Conservation (phyloP, 2,329 filamentous ascomycete species). For the Neofusicoccum kwambonambiense region DNA sequence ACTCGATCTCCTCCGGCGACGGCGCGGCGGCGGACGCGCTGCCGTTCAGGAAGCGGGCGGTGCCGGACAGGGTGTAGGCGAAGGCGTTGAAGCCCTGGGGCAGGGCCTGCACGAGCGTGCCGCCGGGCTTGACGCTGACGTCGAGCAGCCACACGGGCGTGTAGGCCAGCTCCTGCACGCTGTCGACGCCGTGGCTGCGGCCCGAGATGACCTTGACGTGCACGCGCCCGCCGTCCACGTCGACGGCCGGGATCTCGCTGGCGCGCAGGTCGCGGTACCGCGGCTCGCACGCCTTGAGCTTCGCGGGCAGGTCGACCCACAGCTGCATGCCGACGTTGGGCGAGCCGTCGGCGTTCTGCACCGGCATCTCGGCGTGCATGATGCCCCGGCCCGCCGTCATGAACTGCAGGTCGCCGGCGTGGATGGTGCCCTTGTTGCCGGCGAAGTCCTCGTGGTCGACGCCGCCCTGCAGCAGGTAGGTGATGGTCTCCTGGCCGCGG, state of each 20-base stretch:
- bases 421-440: conserved; percentile 79
- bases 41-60: conserved; percentile 60
- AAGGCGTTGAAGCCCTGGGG: conserved; percentile 88
- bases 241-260: conserved; percentile 74
- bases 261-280: conserved; percentile 84
- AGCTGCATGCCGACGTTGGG: conserved; percentile 87
- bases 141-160: conserved; percentile 97
- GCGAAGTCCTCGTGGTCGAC: conserved; percentile 93
- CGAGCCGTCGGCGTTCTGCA: conserved; percentile 70
- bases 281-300: conserved; percentile 85
- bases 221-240: conserved; percentile 70
- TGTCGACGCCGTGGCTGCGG: conserved; percentile 78
- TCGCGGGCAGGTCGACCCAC: conserved; percentile 85
- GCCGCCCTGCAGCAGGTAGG: conserved; percentile 80
- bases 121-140: conserved; percentile 75
- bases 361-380: conserved; percentile 94
- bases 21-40: conserved; percentile 18
- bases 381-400: conserved; percentile 94
- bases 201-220: conserved; percentile 89
- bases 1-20: conserved; percentile 26
- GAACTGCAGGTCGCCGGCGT: conserved; percentile 89
- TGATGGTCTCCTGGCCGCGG: conserved; percentile 84
- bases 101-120: conserved; percentile 70
- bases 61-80: conserved; percentile 78
- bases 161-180: conserved; percentile 85